Conservation (phyloP, 1,284 basidiomycete genomes). For the Peniophora sp. region DNA sequence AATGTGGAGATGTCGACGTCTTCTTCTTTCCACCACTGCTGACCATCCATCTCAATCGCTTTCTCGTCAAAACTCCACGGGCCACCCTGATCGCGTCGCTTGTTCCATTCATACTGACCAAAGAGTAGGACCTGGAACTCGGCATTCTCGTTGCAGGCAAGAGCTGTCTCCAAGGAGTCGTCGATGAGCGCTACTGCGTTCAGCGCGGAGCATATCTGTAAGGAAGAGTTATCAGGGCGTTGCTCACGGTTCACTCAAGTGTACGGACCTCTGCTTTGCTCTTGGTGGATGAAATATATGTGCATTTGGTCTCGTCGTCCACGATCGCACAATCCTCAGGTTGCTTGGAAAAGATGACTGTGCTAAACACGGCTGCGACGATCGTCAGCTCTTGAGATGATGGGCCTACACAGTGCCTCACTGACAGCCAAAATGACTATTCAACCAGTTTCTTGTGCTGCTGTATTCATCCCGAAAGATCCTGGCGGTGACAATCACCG, state of each 20-base stretch:
- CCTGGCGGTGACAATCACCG: conserved; percentile 67
- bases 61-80: conserved; percentile 48
- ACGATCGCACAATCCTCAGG: conserved; percentile 1
- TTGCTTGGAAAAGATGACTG: conserved; percentile 10
- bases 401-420: background rate
- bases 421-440: conserved; percentile 51
- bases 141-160: conserved; percentile 27
- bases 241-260: background rate
- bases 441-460: conserved; percentile 56
- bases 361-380: conserved; percentile 5
- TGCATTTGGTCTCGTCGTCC: background rate
- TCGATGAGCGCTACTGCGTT: conserved; percentile 61
- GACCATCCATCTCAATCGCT: conserved; percentile 32
- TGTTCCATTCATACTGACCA: conserved; percentile 68
- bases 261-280: conserved; percentile 8
- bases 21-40: conserved; percentile 48
- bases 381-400: background rate
- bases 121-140: conserved; percentile 47
- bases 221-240: background rate
- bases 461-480: conserved; percentile 36
- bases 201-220: conserved; percentile 48
- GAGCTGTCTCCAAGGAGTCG: conserved; percentile 66
- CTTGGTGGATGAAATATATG: conserved; percentile 8
- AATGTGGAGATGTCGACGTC: conserved; percentile 28
- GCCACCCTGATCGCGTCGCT: conserved; percentile 37